These are phyloP conservation scores for Lumnitzera racemosa DNA, from an alignment of 345 rosid species.

Conservation along the genomic window DNA sequence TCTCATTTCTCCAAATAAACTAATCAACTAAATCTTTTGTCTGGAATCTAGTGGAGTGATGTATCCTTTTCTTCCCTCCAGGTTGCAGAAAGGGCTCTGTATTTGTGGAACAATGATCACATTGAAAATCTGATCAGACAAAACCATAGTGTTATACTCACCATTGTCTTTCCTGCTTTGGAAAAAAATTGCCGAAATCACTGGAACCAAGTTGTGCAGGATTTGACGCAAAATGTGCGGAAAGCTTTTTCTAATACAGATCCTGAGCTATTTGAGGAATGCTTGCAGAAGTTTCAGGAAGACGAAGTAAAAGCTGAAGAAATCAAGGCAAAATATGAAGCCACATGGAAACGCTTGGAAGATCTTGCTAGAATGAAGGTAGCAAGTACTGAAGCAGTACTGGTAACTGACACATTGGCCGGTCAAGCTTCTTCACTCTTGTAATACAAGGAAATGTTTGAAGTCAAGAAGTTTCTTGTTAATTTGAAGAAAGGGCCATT, in stretches of 20 bases:
- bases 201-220: slow-evolving; percentile 66
- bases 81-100: slow-evolving; percentile 77
- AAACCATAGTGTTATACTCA: slow-evolving; percentile 45
- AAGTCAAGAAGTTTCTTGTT: slow-evolving; percentile 2
- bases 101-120: slow-evolving; percentile 71
- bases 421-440: slow-evolving; percentile 16
- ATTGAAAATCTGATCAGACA: slow-evolving; percentile 54
- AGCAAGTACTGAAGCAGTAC: slow-evolving; percentile 24
- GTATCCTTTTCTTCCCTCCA: slow-evolving; percentile 16
- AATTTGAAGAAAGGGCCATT: slow-evolving; percentile 1
- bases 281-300: slow-evolving; percentile 39
- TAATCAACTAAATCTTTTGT: background rate
- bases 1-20: background rate
- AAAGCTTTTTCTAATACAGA: slow-evolving; percentile 49
- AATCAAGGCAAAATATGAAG: slow-evolving; percentile 25
- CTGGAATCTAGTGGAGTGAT: background rate
- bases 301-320: slow-evolving; percentile 37
- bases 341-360: slow-evolving; percentile 58
- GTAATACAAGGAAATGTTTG: slow-evolving; percentile 2
- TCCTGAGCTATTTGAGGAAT: slow-evolving; percentile 46
- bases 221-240: slow-evolving; percentile 50
- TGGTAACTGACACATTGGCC: slow-evolving; percentile 12
- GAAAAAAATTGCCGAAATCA: slow-evolving; percentile 47
- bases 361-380: slow-evolving; percentile 56
- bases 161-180: slow-evolving; percentile 54